Evolutionary conservation across 202 grass and related monocot genomes (phyloP), one percentile per base, ranked within the genome.

Genomic region (Tripidium arundinaceum): DNA sequence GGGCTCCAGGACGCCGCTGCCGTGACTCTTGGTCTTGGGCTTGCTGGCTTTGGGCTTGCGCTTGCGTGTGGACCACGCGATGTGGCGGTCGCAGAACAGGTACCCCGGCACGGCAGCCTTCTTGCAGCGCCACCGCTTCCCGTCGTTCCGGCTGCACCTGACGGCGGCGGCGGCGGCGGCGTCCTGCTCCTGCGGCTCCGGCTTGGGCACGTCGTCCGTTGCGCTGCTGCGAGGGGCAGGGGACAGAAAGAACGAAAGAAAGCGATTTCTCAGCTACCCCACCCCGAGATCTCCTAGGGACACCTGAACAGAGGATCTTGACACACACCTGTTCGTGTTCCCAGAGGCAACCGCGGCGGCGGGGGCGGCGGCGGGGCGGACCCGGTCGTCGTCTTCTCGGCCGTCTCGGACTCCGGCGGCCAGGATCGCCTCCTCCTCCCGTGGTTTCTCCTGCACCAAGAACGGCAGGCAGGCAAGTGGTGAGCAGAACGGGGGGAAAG

Each of bases 41-140:
- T 72, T 78, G 8, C 11, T 52, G 18, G 75, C 12, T 47, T 62
- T 46, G 18, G 62, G 61, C 77, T 62, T 80, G 70, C 75, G 82
- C 78, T 66, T 66, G 85, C 82, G 61, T 15, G 67, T 47, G 7
- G 46, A 88, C 85, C 80, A 85, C 54, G 72, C 45, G 74, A 91
- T 24, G 62, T 91, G 89, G 68, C 65, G 62, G 11, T 75, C 78
- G 82, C 89, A 91, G 78, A 85, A 73, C 6, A 70, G 29, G 50
- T 14, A 65, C 27, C 82, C 89, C 22, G 69, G 77, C 42, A 22
- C 82, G 21, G 82, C 82, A 7, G 74, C 13, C 33, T 24, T 57
- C 85, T 83, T 91, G 82, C 89, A 88, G 16, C 74, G 82, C 82
- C 89, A 91, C 78, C 83, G 72, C 78, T 85, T 87, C 38, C 89